Conservation (phyloP, 495 filamentous ascomycete genomes). For the Talaromyces thailandensis region DNA sequence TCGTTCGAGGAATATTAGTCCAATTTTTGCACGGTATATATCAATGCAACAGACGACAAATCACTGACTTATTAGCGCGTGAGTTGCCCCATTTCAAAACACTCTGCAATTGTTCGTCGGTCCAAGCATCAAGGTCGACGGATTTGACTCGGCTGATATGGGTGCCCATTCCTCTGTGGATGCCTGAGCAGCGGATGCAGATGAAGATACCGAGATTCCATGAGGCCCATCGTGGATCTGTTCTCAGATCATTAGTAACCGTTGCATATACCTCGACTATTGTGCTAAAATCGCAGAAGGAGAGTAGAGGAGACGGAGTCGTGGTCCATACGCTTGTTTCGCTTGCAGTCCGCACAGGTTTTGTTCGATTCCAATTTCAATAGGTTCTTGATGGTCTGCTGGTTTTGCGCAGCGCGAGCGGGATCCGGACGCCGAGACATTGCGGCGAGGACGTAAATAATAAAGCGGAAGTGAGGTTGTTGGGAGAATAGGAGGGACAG, state of each 20-base stretch:
- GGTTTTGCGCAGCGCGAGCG: slow-evolving; percentile 82
- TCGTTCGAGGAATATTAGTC: slow-evolving; percentile 7
- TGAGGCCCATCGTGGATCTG: slow-evolving; percentile 95
- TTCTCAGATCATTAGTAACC: slow-evolving; percentile 7
- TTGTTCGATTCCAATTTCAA: slow-evolving; percentile 92
- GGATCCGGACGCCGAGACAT: slow-evolving; percentile 85
- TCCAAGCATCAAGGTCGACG: slow-evolving; percentile 96
- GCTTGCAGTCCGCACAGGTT: slow-evolving; percentile 95
- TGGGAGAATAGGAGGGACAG: neutral
- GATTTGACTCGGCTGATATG: slow-evolving; percentile 98
- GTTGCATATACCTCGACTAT: neutral
- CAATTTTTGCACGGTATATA: neutral
- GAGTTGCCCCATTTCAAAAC: slow-evolving; percentile 91
- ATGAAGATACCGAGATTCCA: slow-evolving; percentile 96
- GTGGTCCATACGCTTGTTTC: slow-evolving; percentile 76
- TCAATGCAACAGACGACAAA: neutral
- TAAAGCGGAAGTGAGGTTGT: slow-evolving; percentile 9
- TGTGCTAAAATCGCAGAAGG: neutral
- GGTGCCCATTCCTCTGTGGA: slow-evolving; percentile 97
- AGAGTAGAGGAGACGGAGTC: neutral
- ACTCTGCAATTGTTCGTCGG: slow-evolving; percentile 91
- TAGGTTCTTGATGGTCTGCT: slow-evolving; percentile 80
- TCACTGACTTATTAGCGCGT: slow-evolving; percentile 77
- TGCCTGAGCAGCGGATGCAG: slow-evolving; percentile 96
- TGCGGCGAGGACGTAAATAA: slow-evolving; percentile 12